Percentiles rank a stretch among this genome's conserved stretches.
Conservation (phyloP, 495 filamentous ascomycete species). For the Podospora comata region DNA sequence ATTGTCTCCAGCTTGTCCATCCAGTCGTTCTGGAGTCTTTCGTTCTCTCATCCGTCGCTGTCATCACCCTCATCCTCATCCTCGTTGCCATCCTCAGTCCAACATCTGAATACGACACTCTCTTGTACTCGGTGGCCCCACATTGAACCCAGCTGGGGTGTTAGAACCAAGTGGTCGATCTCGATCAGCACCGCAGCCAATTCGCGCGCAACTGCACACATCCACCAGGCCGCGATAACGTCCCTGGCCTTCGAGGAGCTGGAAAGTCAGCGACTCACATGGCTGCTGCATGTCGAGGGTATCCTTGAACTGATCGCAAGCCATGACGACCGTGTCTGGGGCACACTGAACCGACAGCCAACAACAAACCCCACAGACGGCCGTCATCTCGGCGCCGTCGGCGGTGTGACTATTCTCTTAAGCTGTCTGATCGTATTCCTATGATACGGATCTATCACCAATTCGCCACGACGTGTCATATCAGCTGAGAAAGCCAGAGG, state of each 20-base stretch:
- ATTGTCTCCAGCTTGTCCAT: background rate
- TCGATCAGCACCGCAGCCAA: background rate
- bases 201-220: background rate
- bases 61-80: background rate
- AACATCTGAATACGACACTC: background rate
- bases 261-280: conserved; percentile 11
- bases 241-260: conserved; percentile 14
- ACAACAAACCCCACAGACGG: background rate
- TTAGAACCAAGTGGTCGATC: background rate
- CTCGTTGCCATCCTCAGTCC: background rate
- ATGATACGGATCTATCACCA: no score
- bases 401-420: no score
- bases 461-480: background rate
- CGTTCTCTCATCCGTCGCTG: background rate
- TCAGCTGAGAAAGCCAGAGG: background rate
- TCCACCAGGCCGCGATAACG: background rate
- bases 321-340: background rate
- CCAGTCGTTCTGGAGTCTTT: background rate
- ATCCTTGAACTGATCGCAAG: conserved; percentile 1
- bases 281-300: conserved; percentile 9
- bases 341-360: conserved; percentile 6
- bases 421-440: no score
- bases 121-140: background rate
- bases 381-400: no score
- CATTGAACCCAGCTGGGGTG: background rate